A percentile compares a stretch with the other conserved stretches of the same genome.
Conservation (phyloP, 371 early-diverging fungal genomes). For the Catenaria anguillulae region DNA sequence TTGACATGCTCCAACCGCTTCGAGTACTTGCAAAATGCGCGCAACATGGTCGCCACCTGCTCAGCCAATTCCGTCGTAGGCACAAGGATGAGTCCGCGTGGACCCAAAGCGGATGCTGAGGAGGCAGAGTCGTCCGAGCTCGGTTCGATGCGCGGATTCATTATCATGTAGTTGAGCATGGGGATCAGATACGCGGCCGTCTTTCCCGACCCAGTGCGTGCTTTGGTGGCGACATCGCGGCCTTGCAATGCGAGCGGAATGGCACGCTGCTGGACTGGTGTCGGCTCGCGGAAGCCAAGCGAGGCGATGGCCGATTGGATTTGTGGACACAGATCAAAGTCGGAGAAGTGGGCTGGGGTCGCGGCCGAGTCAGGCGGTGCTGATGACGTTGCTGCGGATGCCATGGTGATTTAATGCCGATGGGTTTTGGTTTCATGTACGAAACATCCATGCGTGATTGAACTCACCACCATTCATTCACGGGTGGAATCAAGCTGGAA, state of each 20-base stretch:
- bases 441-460: too few relatives aligned
- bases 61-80: conserved; percentile 93
- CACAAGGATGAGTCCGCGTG: conserved; percentile 63
- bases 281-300: conserved; percentile 39
- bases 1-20: not conserved
- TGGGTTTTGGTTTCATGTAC: too few relatives aligned
- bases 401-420: too few relatives aligned
- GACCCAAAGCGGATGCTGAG: too few relatives aligned
- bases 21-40: conserved; percentile 9
- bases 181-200: conserved; percentile 95
- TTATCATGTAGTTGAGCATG: conserved; percentile 74
- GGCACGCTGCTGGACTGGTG: conserved; percentile 82
- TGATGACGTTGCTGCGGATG: too few relatives aligned
- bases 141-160: conserved; percentile 8
- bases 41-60: conserved; percentile 66
- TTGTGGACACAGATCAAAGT: conserved; percentile 9
- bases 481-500: too few relatives aligned
- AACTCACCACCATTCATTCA: too few relatives aligned
- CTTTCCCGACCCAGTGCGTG: conserved; percentile 98
- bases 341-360: too few relatives aligned
- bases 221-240: conserved; percentile 91
- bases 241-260: conserved; percentile 93
- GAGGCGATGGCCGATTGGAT: conserved; percentile 5
- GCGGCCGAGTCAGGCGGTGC: not conserved
- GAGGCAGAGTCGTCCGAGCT: too few relatives aligned